These are phyloP conservation scores for Corymbia maculata DNA, from an alignment of 345 rosid species.

Conservation along the genomic window DNA sequence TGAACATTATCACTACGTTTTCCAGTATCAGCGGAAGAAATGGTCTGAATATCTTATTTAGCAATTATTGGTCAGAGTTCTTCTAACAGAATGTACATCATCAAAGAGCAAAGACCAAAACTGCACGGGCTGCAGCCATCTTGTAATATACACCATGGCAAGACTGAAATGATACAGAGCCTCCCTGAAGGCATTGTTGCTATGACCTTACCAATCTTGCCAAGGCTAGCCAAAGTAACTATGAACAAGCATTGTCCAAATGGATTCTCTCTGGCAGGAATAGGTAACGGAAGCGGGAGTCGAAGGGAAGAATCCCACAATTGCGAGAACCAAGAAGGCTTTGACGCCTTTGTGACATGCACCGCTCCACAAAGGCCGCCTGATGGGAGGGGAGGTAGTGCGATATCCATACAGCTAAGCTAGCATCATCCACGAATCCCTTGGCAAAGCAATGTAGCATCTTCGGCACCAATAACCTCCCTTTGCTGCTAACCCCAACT, in stretches of 20 bases:
- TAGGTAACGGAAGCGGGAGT: slow-evolving; percentile 75
- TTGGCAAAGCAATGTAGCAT: slow-evolving; percentile 75
- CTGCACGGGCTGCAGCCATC: neutral
- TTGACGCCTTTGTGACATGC: slow-evolving; percentile 61
- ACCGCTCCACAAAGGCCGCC: slow-evolving; percentile 73
- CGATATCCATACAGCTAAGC: slow-evolving; percentile 77
- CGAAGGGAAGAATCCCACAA: slow-evolving; percentile 68
- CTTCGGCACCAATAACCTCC: slow-evolving; percentile 77
- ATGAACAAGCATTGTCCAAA: neutral
- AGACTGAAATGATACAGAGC: neutral
- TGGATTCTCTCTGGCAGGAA: slow-evolving; percentile 41
- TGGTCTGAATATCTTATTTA: neutral
- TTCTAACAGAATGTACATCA: neutral
- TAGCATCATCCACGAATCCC: slow-evolving; percentile 58
- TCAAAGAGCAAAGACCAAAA: neutral
- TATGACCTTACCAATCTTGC: neutral
- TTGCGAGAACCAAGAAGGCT: slow-evolving; percentile 63
- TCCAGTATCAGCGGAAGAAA: neutral
- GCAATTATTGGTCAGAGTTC: neutral
- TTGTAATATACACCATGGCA: neutral
- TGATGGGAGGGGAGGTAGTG: slow-evolving; percentile 67
- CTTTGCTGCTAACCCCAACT: slow-evolving; percentile 77
- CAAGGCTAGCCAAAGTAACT: neutral
- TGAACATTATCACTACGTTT: neutral
- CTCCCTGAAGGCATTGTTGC: neutral